Evolutionary conservation across 78 protist species (phyloP), one percentile per base, ranked within the genome.

Genomic region (Dictyostelium citrinum): DNA sequence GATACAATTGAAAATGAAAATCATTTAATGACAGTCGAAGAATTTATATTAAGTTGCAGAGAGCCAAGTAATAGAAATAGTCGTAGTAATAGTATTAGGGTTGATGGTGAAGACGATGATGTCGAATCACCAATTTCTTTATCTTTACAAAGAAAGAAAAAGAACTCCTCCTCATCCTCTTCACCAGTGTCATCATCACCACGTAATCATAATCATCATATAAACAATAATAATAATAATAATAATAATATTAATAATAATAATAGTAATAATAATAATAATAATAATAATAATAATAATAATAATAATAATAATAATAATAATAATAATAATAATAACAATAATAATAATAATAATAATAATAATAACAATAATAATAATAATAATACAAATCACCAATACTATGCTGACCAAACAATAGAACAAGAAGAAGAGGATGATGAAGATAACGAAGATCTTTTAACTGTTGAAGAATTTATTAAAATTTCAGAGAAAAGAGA

Each of bases 381-480:
- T 55, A 43, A 46, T 60, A 43, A 78, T 22, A 5, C 20, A 20
- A 55, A 55, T 55, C 64, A 55, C 10, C 72, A 64, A 64, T 64
- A 64, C 17, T 29, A 64, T 64, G 17, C 31, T 12, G 72, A 64
- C 11, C 72, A 64, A 64, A 64, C 5, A 5, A 10, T 70, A 5
- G 77, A 70, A 16, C 75, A 70, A 60, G 61, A 39, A 2, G 64
- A 82, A 41, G 51, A 58, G 10, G 49, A 58, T 20, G 27, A 24
- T 9, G 90, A 83, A n/a, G 74, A 51, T 17, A 83, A 78, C 7
- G 93, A 88, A n/a, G 86, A 76, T 2, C 27, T 88, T 12, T 20
- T 88, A 12, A 88, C 93, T 10, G 93, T 88, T 2, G 93, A 88
- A 49, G 93, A 88, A 24, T 88, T 88, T 78, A 78, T 88, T 46